Conservation (phyloP, 2,329 filamentous ascomycete species). For the Aspergillus neoniger region DNA sequence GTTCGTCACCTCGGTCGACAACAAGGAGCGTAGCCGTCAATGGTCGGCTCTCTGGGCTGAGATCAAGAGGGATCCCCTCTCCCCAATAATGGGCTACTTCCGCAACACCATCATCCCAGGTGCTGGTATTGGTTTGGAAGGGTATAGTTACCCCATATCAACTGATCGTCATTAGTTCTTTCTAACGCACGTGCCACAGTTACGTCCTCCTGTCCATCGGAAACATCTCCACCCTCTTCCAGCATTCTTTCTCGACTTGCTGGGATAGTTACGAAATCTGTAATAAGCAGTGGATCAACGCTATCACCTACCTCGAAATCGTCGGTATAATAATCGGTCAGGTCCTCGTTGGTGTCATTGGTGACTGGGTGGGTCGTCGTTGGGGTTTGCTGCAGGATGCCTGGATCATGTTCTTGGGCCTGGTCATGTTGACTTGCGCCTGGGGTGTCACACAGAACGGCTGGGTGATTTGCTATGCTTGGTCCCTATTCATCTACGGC, state of each 20-base stretch:
- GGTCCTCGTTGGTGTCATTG: background rate
- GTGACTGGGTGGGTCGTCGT: constrained; percentile 4
- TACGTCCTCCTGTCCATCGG: constrained; percentile 8
- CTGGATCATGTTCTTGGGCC: constrained; percentile 5
- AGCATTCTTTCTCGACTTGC: background rate
- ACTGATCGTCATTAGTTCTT: too few species aligned
- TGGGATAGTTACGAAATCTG: constrained; percentile 6
- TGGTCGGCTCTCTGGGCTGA: background rate
- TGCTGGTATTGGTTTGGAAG: constrained; percentile 6
- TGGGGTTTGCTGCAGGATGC: constrained; percentile 6
- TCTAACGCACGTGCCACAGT: background rate
- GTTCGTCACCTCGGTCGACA: constrained; percentile 6
- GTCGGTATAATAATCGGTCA: constrained; percentile 8
- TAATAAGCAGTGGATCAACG: constrained; percentile 1
- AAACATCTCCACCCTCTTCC: constrained; percentile 7
- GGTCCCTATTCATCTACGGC: constrained; percentile 7
- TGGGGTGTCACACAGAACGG: constrained; percentile 9
- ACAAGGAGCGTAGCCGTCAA: background rate
- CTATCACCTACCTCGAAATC: constrained; percentile 5
- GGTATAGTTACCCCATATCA: background rate
- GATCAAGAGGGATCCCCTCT: constrained; percentile 5
- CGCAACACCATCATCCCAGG: constrained; percentile 1
- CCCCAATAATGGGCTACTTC: background rate
- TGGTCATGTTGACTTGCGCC: constrained; percentile 7
- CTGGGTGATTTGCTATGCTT: constrained; percentile 9